phyloP scores from a whole-genome alignment of 2,329 filamentous ascomycete genomes.

The Zymoseptoria crescenta region DNA sequence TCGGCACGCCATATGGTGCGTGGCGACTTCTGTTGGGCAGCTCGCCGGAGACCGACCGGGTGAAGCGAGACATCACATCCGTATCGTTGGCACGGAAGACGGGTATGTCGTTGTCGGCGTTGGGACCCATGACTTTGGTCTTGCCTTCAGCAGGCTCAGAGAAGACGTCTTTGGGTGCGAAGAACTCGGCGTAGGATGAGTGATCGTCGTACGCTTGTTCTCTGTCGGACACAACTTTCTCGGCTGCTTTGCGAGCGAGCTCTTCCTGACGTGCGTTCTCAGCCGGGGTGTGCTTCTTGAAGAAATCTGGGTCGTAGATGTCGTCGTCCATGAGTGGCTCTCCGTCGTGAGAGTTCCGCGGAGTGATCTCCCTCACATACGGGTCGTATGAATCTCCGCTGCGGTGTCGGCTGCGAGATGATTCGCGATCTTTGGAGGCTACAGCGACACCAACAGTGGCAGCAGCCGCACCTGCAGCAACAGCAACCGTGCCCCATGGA shows the following conservation, averaged over 20 bases:
- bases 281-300: constrained; percentile 30
- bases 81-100: constrained; percentile 35
- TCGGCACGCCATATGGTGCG: constrained; percentile 37
- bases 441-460: constrained; percentile 25
- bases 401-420: constrained; percentile 1
- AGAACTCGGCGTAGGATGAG: constrained; percentile 37
- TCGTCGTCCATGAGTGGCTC: constrained; percentile 38
- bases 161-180: constrained; percentile 39
- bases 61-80: constrained; percentile 11
- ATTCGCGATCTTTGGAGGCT: constrained; percentile 4
- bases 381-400: constrained; percentile 6
- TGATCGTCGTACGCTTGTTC: constrained; percentile 33
- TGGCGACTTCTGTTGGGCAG: constrained; percentile 10
- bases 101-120: constrained; percentile 39
- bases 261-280: constrained; percentile 21
- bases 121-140: constrained; percentile 33
- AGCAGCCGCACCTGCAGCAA: constrained; percentile 29
- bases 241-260: constrained; percentile 28
- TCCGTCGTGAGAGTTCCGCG: constrained; percentile 28
- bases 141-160: constrained; percentile 31
- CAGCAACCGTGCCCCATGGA: constrained; percentile 27
- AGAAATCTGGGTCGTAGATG: constrained; percentile 40
- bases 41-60: constrained; percentile 8
- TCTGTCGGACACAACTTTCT: constrained; percentile 35
- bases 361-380: constrained; percentile 19